Conservation (phyloP, 352 stramenopile genomes). For the Globisporangium takayamanum region DNA sequence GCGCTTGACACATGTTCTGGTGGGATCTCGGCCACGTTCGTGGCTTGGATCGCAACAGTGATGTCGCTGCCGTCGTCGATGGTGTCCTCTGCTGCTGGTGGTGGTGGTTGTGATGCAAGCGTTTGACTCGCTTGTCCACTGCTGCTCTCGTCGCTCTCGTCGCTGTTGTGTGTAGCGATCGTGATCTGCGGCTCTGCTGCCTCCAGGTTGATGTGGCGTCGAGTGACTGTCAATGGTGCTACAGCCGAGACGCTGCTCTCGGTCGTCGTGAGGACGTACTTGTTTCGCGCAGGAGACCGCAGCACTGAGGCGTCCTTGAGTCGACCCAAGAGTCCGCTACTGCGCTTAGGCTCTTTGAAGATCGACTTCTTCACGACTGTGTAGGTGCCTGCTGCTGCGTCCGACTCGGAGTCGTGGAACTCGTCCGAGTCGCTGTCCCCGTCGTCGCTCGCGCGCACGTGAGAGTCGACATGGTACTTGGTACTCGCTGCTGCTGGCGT, state of each 20-base stretch:
- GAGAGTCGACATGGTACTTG: conserved; percentile 3
- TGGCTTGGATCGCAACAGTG: conserved; percentile 33
- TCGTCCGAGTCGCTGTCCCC: conserved; percentile 11
- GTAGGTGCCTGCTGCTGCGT: conserved; percentile 12
- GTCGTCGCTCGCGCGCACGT: neutral
- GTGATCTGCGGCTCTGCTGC: conserved; percentile 8
- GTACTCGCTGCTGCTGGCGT: neutral
- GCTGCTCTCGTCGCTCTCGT: neutral
- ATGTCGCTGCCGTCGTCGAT: conserved; percentile 36
- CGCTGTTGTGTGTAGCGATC: neutral
- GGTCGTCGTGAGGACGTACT: conserved; percentile 16
- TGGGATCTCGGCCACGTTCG: neutral
- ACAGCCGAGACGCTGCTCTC: conserved; percentile 1
- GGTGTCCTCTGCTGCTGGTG: conserved; percentile 1
- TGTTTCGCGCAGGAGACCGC: conserved; percentile 17
- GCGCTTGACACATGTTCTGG: neutral
- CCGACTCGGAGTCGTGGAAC: conserved; percentile 18
- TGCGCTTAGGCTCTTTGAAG: conserved; percentile 33
- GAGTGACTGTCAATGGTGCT: neutral
- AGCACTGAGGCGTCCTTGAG: conserved; percentile 22
- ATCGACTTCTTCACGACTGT: conserved; percentile 63
- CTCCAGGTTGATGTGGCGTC: neutral
- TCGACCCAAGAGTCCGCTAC: conserved; percentile 24
- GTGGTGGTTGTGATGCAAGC: neutral
- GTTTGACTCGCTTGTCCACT: neutral